Percentiles rank a stretch among this genome's conserved stretches.
Conservation (phyloP, 257 asterid genomes). For the Nicotiana tomentosiformis region DNA sequence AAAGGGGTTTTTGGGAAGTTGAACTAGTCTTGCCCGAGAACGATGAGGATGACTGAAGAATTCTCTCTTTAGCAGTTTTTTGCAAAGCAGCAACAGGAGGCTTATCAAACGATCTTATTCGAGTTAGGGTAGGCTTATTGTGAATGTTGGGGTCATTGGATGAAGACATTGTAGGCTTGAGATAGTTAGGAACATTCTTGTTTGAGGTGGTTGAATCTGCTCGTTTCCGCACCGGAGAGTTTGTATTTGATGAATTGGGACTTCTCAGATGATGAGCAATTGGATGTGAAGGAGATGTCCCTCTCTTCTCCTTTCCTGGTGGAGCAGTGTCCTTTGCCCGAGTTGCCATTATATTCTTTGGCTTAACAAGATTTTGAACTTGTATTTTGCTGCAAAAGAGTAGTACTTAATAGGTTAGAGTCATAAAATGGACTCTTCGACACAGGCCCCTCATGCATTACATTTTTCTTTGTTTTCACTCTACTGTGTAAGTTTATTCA, state of each 20-base stretch:
- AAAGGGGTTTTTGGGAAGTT: conserved; percentile 18
- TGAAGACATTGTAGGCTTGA: conserved; percentile 41
- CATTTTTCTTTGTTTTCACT: not conserved
- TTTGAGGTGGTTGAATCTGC: conserved; percentile 22
- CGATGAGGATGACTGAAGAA: conserved; percentile 34
- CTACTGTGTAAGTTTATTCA: not conserved
- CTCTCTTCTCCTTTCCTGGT: conserved; percentile 48
- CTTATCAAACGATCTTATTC: conserved; percentile 58
- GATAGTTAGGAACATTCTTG: conserved; percentile 44
- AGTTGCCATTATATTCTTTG: conserved; percentile 41
- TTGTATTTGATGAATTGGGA: conserved; percentile 22
- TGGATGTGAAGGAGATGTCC: conserved; percentile 36
- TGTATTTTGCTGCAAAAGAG: conserved; percentile 5
- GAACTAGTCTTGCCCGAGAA: conserved; percentile 18
- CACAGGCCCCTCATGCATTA: not conserved
- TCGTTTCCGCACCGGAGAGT: conserved; percentile 18
- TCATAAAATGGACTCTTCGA: not conserved
- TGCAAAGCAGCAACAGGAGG: conserved; percentile 39
- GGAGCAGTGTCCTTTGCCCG: conserved; percentile 29
- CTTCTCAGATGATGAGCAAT: conserved; percentile 11
- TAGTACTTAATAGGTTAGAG: not conserved
- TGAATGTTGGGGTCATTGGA: conserved; percentile 11
- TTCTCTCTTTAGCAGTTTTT: conserved; percentile 27
- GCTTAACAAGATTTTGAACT: not conserved
- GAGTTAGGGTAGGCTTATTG: conserved; percentile 14